Evolutionary conservation across 768 basidiomycete genomes (phyloP), one percentile per base, ranked within the genome.

Genomic region (Strobilomyces dryophilus): DNA sequence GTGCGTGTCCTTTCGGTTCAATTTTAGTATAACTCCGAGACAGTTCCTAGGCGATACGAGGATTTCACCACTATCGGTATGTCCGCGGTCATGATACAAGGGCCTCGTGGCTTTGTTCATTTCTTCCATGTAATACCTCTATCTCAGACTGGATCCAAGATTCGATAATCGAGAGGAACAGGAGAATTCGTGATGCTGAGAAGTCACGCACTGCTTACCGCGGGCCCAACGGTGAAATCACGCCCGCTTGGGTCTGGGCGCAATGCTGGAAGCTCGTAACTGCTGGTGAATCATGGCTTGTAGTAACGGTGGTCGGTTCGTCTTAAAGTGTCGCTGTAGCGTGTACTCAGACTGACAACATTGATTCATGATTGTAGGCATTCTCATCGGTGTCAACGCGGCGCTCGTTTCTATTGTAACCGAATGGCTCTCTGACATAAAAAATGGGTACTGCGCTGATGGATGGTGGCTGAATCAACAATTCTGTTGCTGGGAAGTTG

Each of bases 401-500:
- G 95, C 92, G 9, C 69, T 98, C 48, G 94, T 97, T 47, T 93
- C 94, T 29, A 97, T 99, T 61, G 74, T 94, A 55, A 97, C 92
- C 45, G 92, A 90, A 71, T 99, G 97, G 97, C 80, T 99, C 21
- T 93, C 94, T 3, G 95, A 98, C 70, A 84, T 98, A 58, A 98
- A 98, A 74, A 89, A 95, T 76, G 97, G 97, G 1, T 97, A 98
- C 65, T 99, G 97, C 71, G 78, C 83, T 4, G 92, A 94, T 59
- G 95, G 92, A 1, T 99, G 97, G 97, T 99, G 97, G 95, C 69
- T 99, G 51, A 97, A 95, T 70, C 86, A 93, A 62, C 91, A 97
- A 64, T 98, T 98, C 68, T 99, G 97, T 71, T 99, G 97, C 66
- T 94, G 95, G 87, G 97, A 98, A 66, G 85, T 98, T 50, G 92